Base-by-base conservation (phyloP, 345 rosid genomes). In the Acer yangbiense region DNA sequence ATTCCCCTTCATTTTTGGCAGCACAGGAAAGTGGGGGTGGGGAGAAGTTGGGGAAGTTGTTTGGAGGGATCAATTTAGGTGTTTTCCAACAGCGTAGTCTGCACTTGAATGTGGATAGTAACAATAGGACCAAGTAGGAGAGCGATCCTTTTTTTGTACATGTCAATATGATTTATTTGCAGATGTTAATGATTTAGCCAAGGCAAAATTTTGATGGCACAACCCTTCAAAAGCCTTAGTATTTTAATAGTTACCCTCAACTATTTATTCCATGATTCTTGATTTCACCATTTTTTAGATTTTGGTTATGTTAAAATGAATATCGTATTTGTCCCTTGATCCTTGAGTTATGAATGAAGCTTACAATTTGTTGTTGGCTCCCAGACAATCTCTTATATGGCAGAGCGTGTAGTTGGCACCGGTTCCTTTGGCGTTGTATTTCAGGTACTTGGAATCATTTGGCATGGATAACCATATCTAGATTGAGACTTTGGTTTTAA, bases 351-450 rank as follows among this genome's bases (percentile, higher is more conserved):
- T 48, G 27, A 3, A 27, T 32, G 41, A 66, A 0, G 7, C 29
- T 68, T 58, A 83, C 57, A 20, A 61, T 58, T 73, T 82, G 2
- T 41, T 76, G 5, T 78, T 82, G 80, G 25, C 20, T 72, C 74
- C 50, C 87, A 94, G 98, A 88, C 90, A 60, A 71, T 90, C 65
- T 91, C 98, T 14, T 94, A 86, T 68, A 87, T 84, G 97, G 95
- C 94, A 73, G 98, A 94, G 79, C 93, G 90, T 65, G 94, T 91
- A 69, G 90, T 94, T 73, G 98, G 98, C 17, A 84, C 93, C 4
- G 98, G 98, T 69, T 92, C 98, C 8, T 94, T 94, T 84, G 98
- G 98, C 75, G 96, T 94, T 78, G 98, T 94, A 75, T 92, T 88
- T 83, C 94, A 94, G 95, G 97, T 92, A 78, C 7, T 65, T 72